Conservation (phyloP, 306 rosid genomes). For the Macrotyloma uniflorum region DNA sequence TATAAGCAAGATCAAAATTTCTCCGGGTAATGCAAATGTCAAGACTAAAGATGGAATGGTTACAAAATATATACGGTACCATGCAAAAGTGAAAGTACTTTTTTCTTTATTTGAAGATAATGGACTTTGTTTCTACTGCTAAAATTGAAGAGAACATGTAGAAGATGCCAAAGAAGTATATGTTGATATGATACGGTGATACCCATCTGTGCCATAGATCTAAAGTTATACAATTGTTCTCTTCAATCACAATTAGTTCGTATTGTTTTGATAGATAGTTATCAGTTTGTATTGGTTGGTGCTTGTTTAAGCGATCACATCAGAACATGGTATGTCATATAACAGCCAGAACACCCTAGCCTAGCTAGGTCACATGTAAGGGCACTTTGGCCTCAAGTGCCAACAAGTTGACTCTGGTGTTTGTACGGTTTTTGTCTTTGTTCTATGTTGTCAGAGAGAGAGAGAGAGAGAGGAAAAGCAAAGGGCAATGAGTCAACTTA, state of each 20-base stretch:
- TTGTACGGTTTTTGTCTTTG: slow-evolving; percentile 45
- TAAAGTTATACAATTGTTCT: not conserved
- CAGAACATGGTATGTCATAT: not conserved
- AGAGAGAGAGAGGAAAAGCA: slow-evolving; percentile 20
- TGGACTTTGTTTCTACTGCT: not conserved
- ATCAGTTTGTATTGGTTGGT: not conserved
- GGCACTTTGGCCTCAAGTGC: slow-evolving; percentile 39
- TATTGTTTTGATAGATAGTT: not conserved
- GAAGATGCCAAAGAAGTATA: not conserved
- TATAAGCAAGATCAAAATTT: slow-evolving; percentile 40
- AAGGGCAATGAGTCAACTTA: slow-evolving; percentile 37
- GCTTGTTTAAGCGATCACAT: slow-evolving; percentile 2
- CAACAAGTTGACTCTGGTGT: slow-evolving; percentile 49
- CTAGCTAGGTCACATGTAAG: slow-evolving; percentile 28
- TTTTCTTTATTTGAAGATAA: not conserved
- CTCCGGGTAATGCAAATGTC: slow-evolving; percentile 33
- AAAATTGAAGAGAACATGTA: not conserved
- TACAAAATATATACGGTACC: not conserved
- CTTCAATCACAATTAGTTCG: not conserved
- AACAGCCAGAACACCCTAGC: slow-evolving; percentile 26
- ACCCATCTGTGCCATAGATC: not conserved
- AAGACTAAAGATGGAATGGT: slow-evolving; percentile 16
- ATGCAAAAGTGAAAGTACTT: slow-evolving; percentile 28
- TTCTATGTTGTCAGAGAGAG: slow-evolving; percentile 38
- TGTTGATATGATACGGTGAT: not conserved